A percentile compares a stretch with the other conserved stretches of the same genome.
These are phyloP conservation scores for Sporisorium scitamineum DNA, from an alignment of 1,284 basidiomycete genomes.

Conservation along the genomic window DNA sequence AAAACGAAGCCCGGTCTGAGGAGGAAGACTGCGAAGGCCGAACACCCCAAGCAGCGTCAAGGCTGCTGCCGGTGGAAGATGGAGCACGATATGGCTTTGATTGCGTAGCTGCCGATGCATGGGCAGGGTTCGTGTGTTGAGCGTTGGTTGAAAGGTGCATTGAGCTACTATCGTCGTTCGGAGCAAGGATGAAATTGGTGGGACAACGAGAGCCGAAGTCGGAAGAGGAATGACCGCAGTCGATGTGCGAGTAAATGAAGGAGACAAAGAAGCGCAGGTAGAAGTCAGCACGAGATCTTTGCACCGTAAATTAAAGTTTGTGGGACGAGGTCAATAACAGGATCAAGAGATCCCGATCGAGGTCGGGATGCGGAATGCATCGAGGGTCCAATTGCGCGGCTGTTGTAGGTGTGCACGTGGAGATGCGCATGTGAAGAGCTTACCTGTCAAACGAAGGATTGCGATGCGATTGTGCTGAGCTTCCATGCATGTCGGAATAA, in stretches of 20 bases:
- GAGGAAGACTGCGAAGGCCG: constrained; percentile 6
- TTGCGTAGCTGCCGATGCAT: constrained; percentile 1
- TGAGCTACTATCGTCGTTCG: constrained; percentile 1
- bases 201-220: not conserved
- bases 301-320: not conserved
- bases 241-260: not conserved
- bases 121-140: not conserved
- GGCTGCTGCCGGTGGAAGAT: constrained; percentile 28
- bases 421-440: constrained; percentile 1
- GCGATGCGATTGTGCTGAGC: constrained; percentile 1
- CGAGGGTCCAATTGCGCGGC: not conserved
- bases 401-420: not conserved
- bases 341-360: not conserved
- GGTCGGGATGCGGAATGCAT: not conserved
- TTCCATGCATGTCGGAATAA: constrained; percentile 29
- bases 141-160: constrained; percentile 2
- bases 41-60: constrained; percentile 33
- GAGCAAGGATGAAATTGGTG: not conserved
- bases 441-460: constrained; percentile 17
- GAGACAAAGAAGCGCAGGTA: not conserved
- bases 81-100: constrained; percentile 6
- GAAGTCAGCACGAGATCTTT: not conserved
- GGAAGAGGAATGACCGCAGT: not conserved
- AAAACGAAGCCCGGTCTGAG: constrained; percentile 4
- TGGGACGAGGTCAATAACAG: not conserved